Percentiles rank a stretch among this genome's conserved stretches.
phyloP scores from a whole-genome alignment of 768 basidiomycete species.

The Fibroporia radiculosa region DNA sequence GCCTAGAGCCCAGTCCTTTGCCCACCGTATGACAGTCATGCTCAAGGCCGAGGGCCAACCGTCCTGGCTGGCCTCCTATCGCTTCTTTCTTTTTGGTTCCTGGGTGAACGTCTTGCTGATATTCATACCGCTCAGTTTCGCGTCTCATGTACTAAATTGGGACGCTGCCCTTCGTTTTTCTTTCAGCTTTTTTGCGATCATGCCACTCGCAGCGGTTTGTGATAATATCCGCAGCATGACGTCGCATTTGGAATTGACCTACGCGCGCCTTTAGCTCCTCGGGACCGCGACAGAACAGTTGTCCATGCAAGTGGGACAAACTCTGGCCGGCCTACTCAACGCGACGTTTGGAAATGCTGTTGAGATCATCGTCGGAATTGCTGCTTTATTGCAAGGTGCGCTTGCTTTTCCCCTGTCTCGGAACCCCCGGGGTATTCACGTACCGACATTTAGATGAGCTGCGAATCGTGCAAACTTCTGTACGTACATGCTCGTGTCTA shows the following conservation, averaged over 20 bases:
- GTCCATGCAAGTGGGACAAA: constrained; percentile 72
- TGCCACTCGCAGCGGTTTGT: constrained; percentile 79
- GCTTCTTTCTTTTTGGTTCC: constrained; percentile 52
- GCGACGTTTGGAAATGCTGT: constrained; percentile 81
- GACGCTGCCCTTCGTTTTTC: constrained; percentile 68
- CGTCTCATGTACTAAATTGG: constrained; percentile 62
- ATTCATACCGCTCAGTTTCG: constrained; percentile 66
- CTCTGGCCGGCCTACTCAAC: constrained; percentile 80
- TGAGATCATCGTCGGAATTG: constrained; percentile 85
- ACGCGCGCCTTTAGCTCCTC: no score
- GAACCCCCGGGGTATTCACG: neutral
- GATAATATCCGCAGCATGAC: neutral
- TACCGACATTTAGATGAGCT: constrained; percentile 53
- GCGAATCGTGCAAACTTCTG: constrained; percentile 88
- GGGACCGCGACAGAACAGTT: constrained; percentile 81
- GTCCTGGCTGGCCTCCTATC: constrained; percentile 47
- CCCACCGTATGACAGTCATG: constrained; percentile 29
- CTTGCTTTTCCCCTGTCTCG: neutral
- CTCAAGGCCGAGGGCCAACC: constrained; percentile 60
- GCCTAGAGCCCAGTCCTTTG: constrained; percentile 19
- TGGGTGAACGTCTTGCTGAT: constrained; percentile 75
- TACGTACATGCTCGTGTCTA: constrained; percentile 24
- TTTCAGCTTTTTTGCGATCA: constrained; percentile 75
- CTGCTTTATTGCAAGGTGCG: constrained; percentile 70
- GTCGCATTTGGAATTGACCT: no score